Evolutionary conservation across 1,284 basidiomycete genomes (phyloP).

Genomic region (Exsudoporus floridanus): DNA sequence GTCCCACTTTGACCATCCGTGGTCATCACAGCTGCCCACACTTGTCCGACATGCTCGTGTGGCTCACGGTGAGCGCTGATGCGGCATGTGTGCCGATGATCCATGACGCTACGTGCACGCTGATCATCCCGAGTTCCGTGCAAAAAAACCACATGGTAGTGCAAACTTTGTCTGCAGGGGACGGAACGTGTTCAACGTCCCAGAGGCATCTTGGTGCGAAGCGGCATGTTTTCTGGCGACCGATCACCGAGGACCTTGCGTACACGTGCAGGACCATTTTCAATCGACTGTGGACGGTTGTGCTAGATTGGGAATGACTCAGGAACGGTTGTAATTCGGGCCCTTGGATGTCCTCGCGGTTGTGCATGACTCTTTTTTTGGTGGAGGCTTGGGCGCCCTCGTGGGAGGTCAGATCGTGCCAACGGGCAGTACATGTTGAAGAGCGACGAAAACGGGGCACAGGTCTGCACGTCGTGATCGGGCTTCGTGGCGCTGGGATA

Average conservation of each 20-base stretch:
- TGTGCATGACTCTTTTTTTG: not conserved
- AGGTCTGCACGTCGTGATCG: conserved; percentile 16
- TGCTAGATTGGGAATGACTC: not conserved
- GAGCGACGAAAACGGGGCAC: not conserved
- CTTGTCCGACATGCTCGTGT: not conserved
- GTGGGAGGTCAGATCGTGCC: conserved; percentile 15
- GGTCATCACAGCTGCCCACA: not conserved
- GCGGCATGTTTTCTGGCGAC: not conserved
- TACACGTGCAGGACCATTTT: not conserved
- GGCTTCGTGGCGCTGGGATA: not conserved
- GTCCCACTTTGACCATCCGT: too few species aligned
- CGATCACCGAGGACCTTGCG: conserved; percentile 7
- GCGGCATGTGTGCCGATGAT: not conserved
- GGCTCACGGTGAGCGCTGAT: not conserved
- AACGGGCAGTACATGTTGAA: not conserved
- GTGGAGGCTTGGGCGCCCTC: conserved; percentile 4
- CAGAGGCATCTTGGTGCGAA: conserved; percentile 8
- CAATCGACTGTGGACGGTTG: not conserved
- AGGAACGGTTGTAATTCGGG: conserved; percentile 7
- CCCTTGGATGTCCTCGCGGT: not conserved
- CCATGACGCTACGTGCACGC: not conserved
- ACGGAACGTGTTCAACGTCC: not conserved
- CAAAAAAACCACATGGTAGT: not conserved
- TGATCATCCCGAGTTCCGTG: conserved; percentile 12
- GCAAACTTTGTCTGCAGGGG: conserved; percentile 10